These are phyloP conservation scores for Hordeum vulgare DNA, from an alignment of 176 grass and related monocot species.

Conservation along the genomic window DNA sequence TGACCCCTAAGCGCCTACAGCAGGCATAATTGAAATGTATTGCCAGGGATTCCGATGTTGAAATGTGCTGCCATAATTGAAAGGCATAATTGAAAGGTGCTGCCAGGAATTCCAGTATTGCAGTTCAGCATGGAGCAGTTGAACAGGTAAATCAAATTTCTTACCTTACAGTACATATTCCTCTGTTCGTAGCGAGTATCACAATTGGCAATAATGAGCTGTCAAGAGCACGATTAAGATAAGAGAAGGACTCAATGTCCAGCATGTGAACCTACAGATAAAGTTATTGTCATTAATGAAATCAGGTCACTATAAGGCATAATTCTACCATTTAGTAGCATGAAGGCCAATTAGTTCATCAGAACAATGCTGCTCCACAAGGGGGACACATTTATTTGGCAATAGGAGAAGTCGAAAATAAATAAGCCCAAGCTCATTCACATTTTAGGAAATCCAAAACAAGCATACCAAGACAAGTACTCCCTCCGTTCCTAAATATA, in stretches of 20 bases:
- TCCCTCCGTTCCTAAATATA: no score
- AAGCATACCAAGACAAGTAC: not conserved
- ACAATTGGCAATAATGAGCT: slow-evolving; percentile 85
- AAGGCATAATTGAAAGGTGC: no score
- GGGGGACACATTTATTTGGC: not conserved
- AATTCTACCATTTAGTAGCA: slow-evolving; percentile 1
- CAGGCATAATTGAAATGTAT: no score
- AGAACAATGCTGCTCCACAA: not conserved
- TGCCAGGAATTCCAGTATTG: not conserved
- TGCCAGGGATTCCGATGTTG: no score
- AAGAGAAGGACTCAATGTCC: slow-evolving; percentile 94
- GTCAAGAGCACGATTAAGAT: slow-evolving; percentile 92
- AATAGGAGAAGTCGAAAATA: not conserved
- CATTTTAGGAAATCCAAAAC: not conserved
- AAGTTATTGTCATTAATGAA: not conserved
- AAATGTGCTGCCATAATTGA: no score
- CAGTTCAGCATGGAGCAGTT: not conserved
- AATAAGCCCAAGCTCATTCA: not conserved
- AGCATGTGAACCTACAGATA: slow-evolving; percentile 90
- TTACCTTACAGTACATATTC: slow-evolving; percentile 95
- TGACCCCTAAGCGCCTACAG: no score
- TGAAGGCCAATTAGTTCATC: not conserved
- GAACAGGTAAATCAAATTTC: not conserved
- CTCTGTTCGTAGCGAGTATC: slow-evolving; percentile 87
- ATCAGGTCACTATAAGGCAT: not conserved